Evolutionary conservation across 2,329 filamentous ascomycete genomes (phyloP).

Genomic region (Alternaria viburni): DNA sequence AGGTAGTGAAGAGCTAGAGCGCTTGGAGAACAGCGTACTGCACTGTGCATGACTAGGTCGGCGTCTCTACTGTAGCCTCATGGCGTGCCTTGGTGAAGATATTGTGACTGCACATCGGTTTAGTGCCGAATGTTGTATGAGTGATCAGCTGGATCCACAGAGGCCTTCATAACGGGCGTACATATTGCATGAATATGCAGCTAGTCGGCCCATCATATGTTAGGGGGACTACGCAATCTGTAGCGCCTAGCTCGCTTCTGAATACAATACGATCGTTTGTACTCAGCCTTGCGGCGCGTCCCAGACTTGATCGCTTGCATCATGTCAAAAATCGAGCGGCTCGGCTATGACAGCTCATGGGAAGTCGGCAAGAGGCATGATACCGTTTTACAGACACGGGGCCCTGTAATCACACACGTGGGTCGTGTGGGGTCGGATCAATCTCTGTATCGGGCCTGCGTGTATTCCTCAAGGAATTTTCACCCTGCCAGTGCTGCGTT

Average conservation of each 20-base stretch:
- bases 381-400: constrained; percentile 8
- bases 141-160: constrained; percentile 10
- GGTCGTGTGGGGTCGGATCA: constrained; percentile 12
- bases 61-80: constrained; percentile 9
- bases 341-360: background rate
- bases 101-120: constrained; percentile 14
- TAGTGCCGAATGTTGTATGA: constrained; percentile 5
- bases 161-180: constrained; percentile 8
- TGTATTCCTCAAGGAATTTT: background rate
- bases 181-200: constrained; percentile 17
- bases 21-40: constrained; percentile 8
- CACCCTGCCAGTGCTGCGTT: background rate
- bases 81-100: constrained; percentile 13
- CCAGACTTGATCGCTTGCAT: constrained; percentile 7
- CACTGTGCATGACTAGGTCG: constrained; percentile 15
- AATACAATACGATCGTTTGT: constrained; percentile 1
- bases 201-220: constrained; percentile 6
- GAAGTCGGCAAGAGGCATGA: background rate
- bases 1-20: constrained; percentile 10
- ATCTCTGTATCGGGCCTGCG: background rate
- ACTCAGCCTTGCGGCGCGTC: constrained; percentile 11
- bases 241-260: constrained; percentile 9
- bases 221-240: background rate
- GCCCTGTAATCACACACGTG: constrained; percentile 6
- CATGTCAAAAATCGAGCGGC: background rate